Percentiles rank a stretch among this genome's conserved stretches.
Conservation (phyloP, 495 filamentous ascomycete species). For the Neurospora hispaniola region DNA sequence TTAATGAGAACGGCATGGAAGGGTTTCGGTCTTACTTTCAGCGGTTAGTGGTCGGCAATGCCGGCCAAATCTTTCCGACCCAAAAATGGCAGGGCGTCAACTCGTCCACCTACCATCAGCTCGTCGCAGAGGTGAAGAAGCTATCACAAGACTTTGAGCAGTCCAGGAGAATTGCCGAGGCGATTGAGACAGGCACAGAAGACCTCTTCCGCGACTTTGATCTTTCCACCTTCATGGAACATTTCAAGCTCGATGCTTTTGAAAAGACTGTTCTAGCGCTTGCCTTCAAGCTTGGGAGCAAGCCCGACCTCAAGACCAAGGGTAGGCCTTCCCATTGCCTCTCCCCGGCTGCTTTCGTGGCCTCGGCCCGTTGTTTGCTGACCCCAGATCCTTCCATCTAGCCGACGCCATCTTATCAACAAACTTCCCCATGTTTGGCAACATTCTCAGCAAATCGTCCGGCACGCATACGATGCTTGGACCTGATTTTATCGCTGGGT, state of each 20-base stretch:
- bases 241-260: constrained; percentile 82
- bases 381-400: constrained; percentile 30
- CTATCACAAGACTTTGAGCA: constrained; percentile 68
- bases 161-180: constrained; percentile 82
- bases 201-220: constrained; percentile 94
- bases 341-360: neutral
- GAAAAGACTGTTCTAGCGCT: constrained; percentile 81
- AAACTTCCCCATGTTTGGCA: constrained; percentile 63
- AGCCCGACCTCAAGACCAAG: constrained; percentile 75
- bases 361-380: constrained; percentile 10
- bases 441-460: constrained; percentile 50
- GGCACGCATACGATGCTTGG: constrained; percentile 52
- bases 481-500: constrained; percentile 56
- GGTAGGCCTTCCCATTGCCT: constrained; percentile 42
- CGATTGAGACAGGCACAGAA: constrained; percentile 70
- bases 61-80: constrained; percentile 68
- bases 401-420: constrained; percentile 75
- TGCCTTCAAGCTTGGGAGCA: constrained; percentile 71
- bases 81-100: constrained; percentile 35
- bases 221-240: constrained; percentile 80
- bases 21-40: constrained; percentile 87
- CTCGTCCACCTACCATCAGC: constrained; percentile 66
- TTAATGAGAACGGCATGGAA: constrained; percentile 95
- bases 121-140: constrained; percentile 78
- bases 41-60: constrained; percentile 75